A percentile compares a stretch with the other conserved stretches of the same genome.
phyloP scores from a whole-genome alignment of 306 rosid species.

The Trifolium fragiferum region DNA sequence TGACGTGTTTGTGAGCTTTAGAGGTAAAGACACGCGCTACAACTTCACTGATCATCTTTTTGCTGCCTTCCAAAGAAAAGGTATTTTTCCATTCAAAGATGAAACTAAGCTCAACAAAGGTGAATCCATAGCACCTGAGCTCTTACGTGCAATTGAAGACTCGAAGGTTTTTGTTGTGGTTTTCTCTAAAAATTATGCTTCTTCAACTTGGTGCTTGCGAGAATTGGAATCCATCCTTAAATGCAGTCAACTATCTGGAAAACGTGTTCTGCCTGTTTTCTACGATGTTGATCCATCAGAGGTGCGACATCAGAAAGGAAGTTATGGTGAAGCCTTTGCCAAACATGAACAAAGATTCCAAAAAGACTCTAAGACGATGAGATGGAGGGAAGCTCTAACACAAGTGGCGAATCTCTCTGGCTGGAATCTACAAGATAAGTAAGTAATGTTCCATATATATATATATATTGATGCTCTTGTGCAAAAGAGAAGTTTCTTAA shows the following conservation, averaged over 20 bases:
- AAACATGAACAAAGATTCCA: conserved; percentile 1
- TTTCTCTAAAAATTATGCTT: conserved; percentile 11
- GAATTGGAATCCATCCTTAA: background rate
- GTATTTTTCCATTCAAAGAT: conserved; percentile 8
- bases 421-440: background rate
- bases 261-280: conserved; percentile 13
- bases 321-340: background rate
- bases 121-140: background rate
- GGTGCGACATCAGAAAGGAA: background rate
- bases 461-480: background rate
- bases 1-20: conserved; percentile 12
- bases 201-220: conserved; percentile 9
- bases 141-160: background rate
- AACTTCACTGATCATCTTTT: background rate
- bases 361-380: background rate
- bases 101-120: background rate
- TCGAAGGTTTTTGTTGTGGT: background rate
- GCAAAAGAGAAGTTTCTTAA: too few species aligned
- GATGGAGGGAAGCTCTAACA: conserved; percentile 1
- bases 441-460: background rate
- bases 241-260: background rate
- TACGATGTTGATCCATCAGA: conserved; percentile 5
- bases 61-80: background rate
- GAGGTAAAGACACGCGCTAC: conserved; percentile 6
- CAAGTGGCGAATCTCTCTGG: background rate